Base-by-base conservation (phyloP, 2,329 filamentous ascomycete species). In the Pseudogymnoascus sp. region DNA sequence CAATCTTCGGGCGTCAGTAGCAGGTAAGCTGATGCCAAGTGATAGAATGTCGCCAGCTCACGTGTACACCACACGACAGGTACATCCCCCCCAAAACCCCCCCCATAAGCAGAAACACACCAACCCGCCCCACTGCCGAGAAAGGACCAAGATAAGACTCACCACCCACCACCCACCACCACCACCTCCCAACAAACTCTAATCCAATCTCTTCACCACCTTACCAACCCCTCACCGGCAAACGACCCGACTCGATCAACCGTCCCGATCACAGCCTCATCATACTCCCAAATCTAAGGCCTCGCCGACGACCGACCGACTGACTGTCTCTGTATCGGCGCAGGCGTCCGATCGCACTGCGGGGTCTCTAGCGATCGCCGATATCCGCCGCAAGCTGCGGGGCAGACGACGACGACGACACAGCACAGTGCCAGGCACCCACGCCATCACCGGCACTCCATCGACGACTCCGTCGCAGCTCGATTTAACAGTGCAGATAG, bases 131-230 rank as follows among this genome's bases (percentile, higher is more conserved):
- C 51, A 57, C 51, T 34, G 51, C 51, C 51, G 51, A 34, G 28
- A 57, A 57, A 34, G 51, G n/a, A 57, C 51, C 51, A 57, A 57
- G 51, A 34, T 57, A 57, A 57, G 51, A 57, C 51, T 57, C 51
- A 57, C 51, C 45, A 23, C 28, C 51, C 51, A 57, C 51, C 11
- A 19, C 51, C 45, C 45, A 51, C 51, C 51, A 57, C 51, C 11
- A 19, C 25, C 51, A 57, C 51, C 48, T 45, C 45, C 25, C 51
- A 57, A 57, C 51, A 34, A 57, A 57, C 25, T 57, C 51, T 34
- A 57, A 57, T 19, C 51, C 51, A 57, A 57, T 57, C 51, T 57
- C 25, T 57, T 57, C 51, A 16, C n/a, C 51, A 57, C 25, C 48
- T 10, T 14, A 6, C n/a, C 28, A 19, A n/a, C 43, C n/a, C 51